These are phyloP conservation scores for Clarireedia paspali DNA, from an alignment of 2,329 filamentous ascomycete genomes.

Conservation along the genomic window DNA sequence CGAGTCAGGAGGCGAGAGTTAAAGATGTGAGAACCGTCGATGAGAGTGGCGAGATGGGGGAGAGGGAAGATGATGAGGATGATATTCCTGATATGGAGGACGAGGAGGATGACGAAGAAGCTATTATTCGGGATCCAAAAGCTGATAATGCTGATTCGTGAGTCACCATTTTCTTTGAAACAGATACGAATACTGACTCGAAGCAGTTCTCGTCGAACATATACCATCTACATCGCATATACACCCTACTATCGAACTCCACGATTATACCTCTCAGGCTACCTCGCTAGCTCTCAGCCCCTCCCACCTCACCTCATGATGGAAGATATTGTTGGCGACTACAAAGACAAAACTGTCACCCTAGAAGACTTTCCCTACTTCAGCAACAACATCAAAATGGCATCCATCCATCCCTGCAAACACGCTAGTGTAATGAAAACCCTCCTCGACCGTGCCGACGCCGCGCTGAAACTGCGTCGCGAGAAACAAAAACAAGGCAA, in stretches of 20 bases:
- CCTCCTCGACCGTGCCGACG: constrained; percentile 88
- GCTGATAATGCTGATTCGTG: constrained; percentile 26
- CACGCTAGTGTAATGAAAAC: constrained; percentile 98
- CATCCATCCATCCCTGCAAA: constrained; percentile 92
- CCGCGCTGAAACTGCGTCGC: constrained; percentile 78
- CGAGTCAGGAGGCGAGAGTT: constrained; percentile 67
- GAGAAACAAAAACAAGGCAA: constrained; percentile 66
- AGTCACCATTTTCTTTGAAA: constrained; percentile 9
- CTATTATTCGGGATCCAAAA: constrained; percentile 75
- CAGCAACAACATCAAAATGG: constrained; percentile 87
- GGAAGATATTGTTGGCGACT: constrained; percentile 93
- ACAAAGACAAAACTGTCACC: constrained; percentile 97
- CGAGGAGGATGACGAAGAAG: constrained; percentile 87
- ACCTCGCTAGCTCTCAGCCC: constrained; percentile 70
- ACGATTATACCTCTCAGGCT: constrained; percentile 89
- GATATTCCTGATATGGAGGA: constrained; percentile 99
- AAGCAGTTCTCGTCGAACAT: constrained; percentile 73
- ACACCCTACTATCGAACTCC: constrained; percentile 94
- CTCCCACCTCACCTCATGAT: constrained; percentile 83
- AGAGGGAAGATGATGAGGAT: constrained; percentile 62
- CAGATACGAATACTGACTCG: background rate
- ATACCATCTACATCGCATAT: constrained; percentile 98
- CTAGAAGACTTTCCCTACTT: constrained; percentile 97
- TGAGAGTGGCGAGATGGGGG: constrained; percentile 78
- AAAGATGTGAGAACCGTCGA: constrained; percentile 82